These are phyloP conservation scores for Candida tropicalis DNA, from an alignment of 1,139 yeast species.

Conservation along the genomic window DNA sequence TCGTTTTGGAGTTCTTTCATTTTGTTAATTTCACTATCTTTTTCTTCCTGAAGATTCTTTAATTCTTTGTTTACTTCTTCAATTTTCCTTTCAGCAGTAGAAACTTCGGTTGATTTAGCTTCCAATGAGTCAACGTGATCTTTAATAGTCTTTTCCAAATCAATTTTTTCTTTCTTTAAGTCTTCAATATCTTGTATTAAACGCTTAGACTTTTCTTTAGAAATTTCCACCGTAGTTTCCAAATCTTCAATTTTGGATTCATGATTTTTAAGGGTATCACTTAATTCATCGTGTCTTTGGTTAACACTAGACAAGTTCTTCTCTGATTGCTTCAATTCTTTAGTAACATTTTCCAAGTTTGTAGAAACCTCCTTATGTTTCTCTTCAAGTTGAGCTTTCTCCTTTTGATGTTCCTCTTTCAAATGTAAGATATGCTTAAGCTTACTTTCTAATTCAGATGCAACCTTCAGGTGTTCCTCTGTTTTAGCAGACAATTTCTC, in stretches of 20 bases:
- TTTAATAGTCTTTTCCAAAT: constrained; percentile 7
- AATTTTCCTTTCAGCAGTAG: constrained; percentile 7
- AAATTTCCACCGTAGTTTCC: constrained; percentile 11
- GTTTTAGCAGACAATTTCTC: constrained; percentile 9
- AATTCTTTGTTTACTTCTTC: constrained; percentile 11
- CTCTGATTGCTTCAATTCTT: constrained; percentile 4
- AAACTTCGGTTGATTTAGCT: neutral
- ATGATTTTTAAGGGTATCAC: constrained; percentile 7
- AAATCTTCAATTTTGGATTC: constrained; percentile 11
- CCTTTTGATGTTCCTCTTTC: constrained; percentile 10
- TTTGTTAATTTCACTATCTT: constrained; percentile 7
- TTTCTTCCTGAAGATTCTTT: constrained; percentile 14
- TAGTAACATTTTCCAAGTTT: constrained; percentile 1
- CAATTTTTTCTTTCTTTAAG: constrained; percentile 8
- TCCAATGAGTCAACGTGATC: constrained; percentile 1
- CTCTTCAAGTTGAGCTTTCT: constrained; percentile 8
- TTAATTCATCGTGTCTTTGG: constrained; percentile 8
- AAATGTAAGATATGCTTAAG: constrained; percentile 8
- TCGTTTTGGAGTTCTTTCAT: constrained; percentile 8
- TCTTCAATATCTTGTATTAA: constrained; percentile 11
- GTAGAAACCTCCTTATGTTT: constrained; percentile 4
- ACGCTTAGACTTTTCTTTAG: constrained; percentile 13
- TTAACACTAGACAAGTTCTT: neutral
- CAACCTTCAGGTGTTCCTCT: constrained; percentile 9
- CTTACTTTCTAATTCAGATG: constrained; percentile 11